A percentile compares a stretch with the other conserved stretches of the same genome.
These are phyloP conservation scores for Penicillium sclerotigenum DNA, from an alignment of 2,329 filamentous ascomycete species.

Conservation along the genomic window DNA sequence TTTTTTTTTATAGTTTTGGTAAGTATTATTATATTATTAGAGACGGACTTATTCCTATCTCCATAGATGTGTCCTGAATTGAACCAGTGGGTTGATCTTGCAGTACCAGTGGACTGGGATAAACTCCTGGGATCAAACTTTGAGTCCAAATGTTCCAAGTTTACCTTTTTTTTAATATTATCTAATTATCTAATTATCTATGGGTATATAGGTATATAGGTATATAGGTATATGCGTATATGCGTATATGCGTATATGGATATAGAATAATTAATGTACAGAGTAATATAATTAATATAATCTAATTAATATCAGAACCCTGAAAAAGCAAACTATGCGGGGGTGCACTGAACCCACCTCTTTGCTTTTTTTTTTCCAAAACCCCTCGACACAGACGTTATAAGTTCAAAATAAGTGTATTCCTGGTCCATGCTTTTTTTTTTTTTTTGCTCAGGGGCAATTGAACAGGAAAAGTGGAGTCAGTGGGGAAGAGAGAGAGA, in stretches of 20 bases:
- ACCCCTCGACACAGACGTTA: neutral
- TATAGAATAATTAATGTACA: too few species aligned
- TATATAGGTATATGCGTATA: too few species aligned
- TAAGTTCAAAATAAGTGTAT: constrained; percentile 1
- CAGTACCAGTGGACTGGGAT: neutral
- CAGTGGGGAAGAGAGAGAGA: constrained; percentile 4
- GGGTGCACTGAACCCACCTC: constrained; percentile 8
- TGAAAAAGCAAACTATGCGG: constrained; percentile 11
- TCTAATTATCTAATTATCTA: too few species aligned
- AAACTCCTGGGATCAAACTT: neutral
- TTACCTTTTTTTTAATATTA: too few species aligned
- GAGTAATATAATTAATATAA: neutral
- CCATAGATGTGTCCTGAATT: neutral
- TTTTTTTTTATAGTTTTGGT: neutral
- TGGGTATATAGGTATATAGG: too few species aligned
- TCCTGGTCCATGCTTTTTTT: constrained; percentile 20
- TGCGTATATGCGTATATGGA: too few species aligned
- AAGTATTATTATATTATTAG: too few species aligned
- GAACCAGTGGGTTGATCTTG: neutral
- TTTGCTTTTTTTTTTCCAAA: neutral
- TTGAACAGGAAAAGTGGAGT: constrained; percentile 17
- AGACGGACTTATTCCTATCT: too few species aligned
- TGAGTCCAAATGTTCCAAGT: neutral
- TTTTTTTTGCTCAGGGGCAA: constrained; percentile 24
- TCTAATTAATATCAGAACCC: neutral